These are phyloP conservation scores for Lentinula guzmanii DNA, from an alignment of 768 basidiomycete species.

Conservation along the genomic window DNA sequence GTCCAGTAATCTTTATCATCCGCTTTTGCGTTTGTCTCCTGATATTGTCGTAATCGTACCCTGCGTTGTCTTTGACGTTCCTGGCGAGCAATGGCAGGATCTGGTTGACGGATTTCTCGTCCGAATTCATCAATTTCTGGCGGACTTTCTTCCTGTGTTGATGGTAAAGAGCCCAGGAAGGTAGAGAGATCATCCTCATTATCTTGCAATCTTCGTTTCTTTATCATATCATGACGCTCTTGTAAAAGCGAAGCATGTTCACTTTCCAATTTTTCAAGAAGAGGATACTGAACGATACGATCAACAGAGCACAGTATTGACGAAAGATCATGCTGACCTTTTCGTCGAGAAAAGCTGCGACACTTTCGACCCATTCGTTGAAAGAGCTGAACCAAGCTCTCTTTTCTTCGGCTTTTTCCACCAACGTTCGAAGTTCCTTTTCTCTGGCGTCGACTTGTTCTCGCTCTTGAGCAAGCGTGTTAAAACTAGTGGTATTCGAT, in stretches of 20 bases:
- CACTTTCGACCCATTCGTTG: conserved; percentile 73
- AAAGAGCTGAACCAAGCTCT: conserved; percentile 78
- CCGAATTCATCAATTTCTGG: conserved; percentile 55
- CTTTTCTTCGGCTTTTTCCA: conserved; percentile 70
- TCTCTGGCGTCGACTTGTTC: conserved; percentile 61
- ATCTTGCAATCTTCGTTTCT: conserved; percentile 63
- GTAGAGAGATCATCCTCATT: conserved; percentile 74
- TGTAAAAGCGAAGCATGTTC: conserved; percentile 67
- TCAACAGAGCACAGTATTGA: background rate
- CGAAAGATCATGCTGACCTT: conserved; percentile 47
- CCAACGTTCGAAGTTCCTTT: conserved; percentile 67
- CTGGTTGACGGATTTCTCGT: conserved; percentile 39
- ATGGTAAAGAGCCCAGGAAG: conserved; percentile 53
- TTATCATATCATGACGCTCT: conserved; percentile 68
- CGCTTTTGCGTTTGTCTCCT: conserved; percentile 11
- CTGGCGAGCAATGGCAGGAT: conserved; percentile 37
- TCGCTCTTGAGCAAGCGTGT: conserved; percentile 56
- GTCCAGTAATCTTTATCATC: conserved; percentile 86
- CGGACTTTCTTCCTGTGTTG: conserved; percentile 15
- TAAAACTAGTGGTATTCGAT: conserved; percentile 49
- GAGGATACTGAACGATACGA: conserved; percentile 52
- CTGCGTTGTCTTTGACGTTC: conserved; percentile 56
- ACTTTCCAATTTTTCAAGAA: conserved; percentile 71
- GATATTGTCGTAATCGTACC: conserved; percentile 27
- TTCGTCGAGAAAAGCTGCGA: conserved; percentile 83